Evolutionary conservation across 345 rosid species (phyloP).

Genomic region (Aurinia saxatilis): DNA sequence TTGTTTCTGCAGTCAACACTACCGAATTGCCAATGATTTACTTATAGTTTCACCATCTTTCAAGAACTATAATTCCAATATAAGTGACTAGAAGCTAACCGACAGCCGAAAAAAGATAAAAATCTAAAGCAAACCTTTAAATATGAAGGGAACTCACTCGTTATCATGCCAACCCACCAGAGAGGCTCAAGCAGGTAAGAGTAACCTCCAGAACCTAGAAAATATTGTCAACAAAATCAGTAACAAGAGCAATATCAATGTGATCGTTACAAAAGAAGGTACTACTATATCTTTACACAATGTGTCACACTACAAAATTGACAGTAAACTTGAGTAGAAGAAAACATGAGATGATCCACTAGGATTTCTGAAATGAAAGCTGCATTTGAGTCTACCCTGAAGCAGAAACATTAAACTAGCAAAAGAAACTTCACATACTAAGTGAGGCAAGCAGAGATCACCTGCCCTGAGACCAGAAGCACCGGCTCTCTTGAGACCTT

Average conservation of each 20-base stretch:
- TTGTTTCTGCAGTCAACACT: neutral
- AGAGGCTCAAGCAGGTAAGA: conserved; percentile 85
- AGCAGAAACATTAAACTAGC: no score
- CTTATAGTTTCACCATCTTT: neutral
- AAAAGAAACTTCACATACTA: no score
- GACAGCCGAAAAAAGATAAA: neutral
- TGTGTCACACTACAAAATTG: no score
- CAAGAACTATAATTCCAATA: no score
- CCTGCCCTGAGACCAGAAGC: conserved; percentile 74
- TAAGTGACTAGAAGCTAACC: neutral
- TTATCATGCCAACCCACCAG: conserved; percentile 96
- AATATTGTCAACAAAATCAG: neutral
- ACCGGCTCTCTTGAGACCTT: conserved; percentile 69
- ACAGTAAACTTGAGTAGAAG: no score
- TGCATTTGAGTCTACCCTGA: no score
- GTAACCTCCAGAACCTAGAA: conserved; percentile 76
- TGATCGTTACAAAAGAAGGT: no score
- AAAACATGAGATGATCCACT: no score
- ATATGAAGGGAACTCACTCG: conserved; percentile 50
- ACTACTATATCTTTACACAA: no score
- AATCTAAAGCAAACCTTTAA: conserved; percentile 1
- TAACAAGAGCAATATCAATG: neutral
- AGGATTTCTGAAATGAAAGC: no score
- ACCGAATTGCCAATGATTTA: neutral
- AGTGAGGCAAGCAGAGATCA: conserved; percentile 12